Percentiles rank a stretch among this genome's conserved stretches.
phyloP scores from a whole-genome alignment of 192 early-diverging fungal genomes.

The Lunasporangiospora selenospora region DNA sequence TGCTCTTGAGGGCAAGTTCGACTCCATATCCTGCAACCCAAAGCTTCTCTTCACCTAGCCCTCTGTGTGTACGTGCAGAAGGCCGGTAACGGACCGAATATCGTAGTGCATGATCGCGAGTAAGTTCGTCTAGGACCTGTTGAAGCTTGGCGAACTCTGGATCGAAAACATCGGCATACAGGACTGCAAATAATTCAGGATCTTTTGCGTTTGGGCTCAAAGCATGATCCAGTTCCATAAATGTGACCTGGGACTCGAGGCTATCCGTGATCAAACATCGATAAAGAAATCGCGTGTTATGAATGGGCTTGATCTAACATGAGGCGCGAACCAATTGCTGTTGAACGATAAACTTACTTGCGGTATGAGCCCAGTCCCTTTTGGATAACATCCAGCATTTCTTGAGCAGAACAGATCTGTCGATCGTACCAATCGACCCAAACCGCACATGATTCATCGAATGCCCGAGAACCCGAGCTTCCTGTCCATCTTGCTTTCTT shows the following conservation, averaged over 20 bases:
- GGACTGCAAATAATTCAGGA: slow-evolving; percentile 51
- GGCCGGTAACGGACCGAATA: slow-evolving; percentile 84
- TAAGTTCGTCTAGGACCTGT: slow-evolving; percentile 53
- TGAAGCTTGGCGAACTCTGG: slow-evolving; percentile 66
- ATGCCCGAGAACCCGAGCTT: slow-evolving; percentile 47
- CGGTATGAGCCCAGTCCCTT: too few relatives aligned
- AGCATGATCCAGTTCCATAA: slow-evolving; percentile 44
- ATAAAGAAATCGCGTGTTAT: slow-evolving; percentile 33
- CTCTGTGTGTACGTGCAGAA: neutral
- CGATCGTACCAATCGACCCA: slow-evolving; percentile 75
- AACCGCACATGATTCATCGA: slow-evolving; percentile 58
- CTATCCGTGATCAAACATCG: neutral
- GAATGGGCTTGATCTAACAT: neutral
- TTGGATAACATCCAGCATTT: too few relatives aligned
- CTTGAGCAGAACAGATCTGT: slow-evolving; percentile 74
- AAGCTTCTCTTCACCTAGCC: too few relatives aligned
- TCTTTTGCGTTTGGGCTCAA: neutral
- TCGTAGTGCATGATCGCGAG: slow-evolving; percentile 51
- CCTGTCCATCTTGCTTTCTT: slow-evolving; percentile 32
- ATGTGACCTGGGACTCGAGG: slow-evolving; percentile 5
- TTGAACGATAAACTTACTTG: neutral
- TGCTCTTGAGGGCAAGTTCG: slow-evolving; percentile 93
- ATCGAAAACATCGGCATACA: slow-evolving; percentile 81
- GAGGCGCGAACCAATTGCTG: slow-evolving; percentile 12
- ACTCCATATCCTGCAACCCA: slow-evolving; percentile 92